Conservation (phyloP, 2,329 filamentous ascomycete genomes). For the Colletotrichum sidae region DNA sequence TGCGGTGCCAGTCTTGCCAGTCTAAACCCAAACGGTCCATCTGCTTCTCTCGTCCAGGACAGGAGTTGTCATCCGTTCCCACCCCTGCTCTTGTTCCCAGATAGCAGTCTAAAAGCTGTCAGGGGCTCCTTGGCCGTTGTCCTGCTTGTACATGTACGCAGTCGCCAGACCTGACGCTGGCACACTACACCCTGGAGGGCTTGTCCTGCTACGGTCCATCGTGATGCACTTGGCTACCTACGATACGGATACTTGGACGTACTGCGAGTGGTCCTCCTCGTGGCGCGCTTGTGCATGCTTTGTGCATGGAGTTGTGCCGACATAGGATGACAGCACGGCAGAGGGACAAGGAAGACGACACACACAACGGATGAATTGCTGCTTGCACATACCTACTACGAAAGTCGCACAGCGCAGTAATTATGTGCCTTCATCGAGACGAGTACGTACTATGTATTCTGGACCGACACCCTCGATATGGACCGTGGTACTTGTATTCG, state of each 20-base stretch:
- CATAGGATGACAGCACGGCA: slow-evolving; percentile 26
- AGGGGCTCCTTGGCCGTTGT: slow-evolving; percentile 15
- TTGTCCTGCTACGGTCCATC: slow-evolving; percentile 11
- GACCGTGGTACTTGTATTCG: not conserved
- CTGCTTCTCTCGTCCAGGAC: too few relatives aligned
- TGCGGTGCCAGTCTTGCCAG: slow-evolving; percentile 5
- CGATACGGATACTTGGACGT: too few relatives aligned
- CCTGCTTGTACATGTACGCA: too few relatives aligned
- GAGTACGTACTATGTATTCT: slow-evolving; percentile 18
- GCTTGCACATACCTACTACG: not conserved
- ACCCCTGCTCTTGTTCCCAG: slow-evolving; percentile 1
- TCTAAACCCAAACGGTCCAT: slow-evolving; percentile 17
- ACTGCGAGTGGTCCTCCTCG: too few relatives aligned
- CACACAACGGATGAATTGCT: not conserved
- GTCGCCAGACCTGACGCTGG: slow-evolving; percentile 3
- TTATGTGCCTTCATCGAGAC: not conserved
- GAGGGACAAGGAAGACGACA: not conserved
- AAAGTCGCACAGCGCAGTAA: not conserved
- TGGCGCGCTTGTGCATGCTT: not conserved
- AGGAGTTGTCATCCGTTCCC: slow-evolving; percentile 8
- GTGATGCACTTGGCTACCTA: not conserved
- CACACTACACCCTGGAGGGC: slow-evolving; percentile 15
- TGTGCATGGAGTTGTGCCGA: slow-evolving; percentile 12
- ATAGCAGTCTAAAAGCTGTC: slow-evolving; percentile 12
- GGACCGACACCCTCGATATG: slow-evolving; percentile 29